These are phyloP conservation scores for Cryphonectria japonica DNA, from an alignment of 2,329 filamentous ascomycete genomes.

Conservation along the genomic window DNA sequence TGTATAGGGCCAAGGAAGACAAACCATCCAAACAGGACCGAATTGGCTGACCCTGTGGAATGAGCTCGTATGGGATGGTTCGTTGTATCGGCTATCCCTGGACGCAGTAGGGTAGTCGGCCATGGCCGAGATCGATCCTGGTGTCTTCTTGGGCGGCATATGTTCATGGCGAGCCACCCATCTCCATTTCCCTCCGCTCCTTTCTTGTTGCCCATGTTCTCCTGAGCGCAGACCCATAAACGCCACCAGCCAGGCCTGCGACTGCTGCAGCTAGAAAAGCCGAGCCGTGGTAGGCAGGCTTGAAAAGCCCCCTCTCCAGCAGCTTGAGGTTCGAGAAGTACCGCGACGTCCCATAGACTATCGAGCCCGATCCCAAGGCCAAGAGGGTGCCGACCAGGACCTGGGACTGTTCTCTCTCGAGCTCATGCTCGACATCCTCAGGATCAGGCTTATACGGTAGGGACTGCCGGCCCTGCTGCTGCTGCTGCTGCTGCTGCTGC, in stretches of 20 bases:
- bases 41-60: background rate
- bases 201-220: conserved; percentile 30
- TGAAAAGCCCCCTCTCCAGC: conserved; percentile 49
- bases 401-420: conserved; percentile 39
- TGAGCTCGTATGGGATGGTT: background rate
- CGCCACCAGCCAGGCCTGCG: conserved; percentile 38
- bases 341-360: conserved; percentile 50
- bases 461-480: conserved; percentile 26
- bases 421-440: conserved; percentile 26
- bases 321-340: conserved; percentile 50
- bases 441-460: conserved; percentile 17
- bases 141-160: background rate
- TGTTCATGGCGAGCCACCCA: conserved; percentile 15
- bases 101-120: background rate
- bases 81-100: background rate
- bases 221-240: conserved; percentile 35
- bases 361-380: conserved; percentile 48
- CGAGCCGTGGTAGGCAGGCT: conserved; percentile 38
- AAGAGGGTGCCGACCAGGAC: conserved; percentile 47
- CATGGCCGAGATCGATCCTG: background rate
- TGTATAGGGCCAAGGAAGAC: background rate
- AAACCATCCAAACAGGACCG: background rate
- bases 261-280: conserved; percentile 38
- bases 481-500: conserved; percentile 26
- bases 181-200: conserved; percentile 29